Evolutionary conservation across 169 alveolate species (phyloP), one percentile per base, ranked within the genome.

Genomic region (Cryptosporidium ryanae): DNA sequence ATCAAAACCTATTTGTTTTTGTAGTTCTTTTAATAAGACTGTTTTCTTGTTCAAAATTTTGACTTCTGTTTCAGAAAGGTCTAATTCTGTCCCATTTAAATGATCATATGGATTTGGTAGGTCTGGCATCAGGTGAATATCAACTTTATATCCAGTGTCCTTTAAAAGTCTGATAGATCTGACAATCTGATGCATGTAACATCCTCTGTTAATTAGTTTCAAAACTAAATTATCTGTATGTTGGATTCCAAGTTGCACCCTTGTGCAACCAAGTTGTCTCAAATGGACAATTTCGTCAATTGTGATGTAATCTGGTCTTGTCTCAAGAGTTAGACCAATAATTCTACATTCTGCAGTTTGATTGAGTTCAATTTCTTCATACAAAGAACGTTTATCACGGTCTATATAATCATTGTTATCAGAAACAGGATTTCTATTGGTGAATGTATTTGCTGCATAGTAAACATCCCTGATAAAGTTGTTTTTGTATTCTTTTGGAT

Each of bases 161-260:
- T 96, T 96, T 61, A 96, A 90, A 84, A 95, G 93, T 66, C 94
- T 89, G 25, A 96, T 91, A 27, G 98, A 97, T 38, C 87, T 81
- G 18, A 93, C 94, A 5, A 95, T 90, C 90, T 94, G 96, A 1
- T 82, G 89, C 54, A 93, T 66, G 3, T 93, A 90, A 64, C 91
- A 67, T 25, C 89, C 93, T 7, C 98, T 91, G 70, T 95, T 94
- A 55, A 95, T 96, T 31, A 87, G 66, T 38, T 91, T 87, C 83
- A 96, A 93, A 38, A 95, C 92, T 25, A 68, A 91, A 84, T 96
- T 92, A 54, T 95, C 95, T 23, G 96, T 94, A 83, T 96, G 99
- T 91, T 96, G 99, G 67, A 96, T 95, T 23, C 99, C 99, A 38
- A 96, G 70, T 91, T 96, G 99, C 55, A 96, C 98, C 38, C 98